A percentile compares a stretch with the other conserved stretches of the same genome.
Evolutionary conservation across 2,329 filamentous ascomycete genomes (phyloP).

Genomic region (Clarireedia hainanense): DNA sequence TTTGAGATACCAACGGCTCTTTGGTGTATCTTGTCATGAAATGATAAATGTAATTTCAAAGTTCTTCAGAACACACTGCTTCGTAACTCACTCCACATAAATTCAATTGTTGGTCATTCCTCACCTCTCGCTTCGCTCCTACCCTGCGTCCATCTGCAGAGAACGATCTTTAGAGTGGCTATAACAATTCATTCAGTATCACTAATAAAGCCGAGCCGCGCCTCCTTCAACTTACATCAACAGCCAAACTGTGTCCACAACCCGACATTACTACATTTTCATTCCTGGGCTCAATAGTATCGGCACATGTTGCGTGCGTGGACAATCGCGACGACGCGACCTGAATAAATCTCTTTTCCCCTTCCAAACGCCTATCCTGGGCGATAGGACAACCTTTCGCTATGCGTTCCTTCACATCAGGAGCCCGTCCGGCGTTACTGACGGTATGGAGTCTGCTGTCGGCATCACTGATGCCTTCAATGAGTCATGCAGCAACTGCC

Average conservation of each 20-base stretch:
- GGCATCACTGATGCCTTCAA: conserved; percentile 36
- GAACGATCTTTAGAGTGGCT: neutral
- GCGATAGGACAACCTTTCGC: conserved; percentile 13
- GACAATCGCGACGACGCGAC: conserved; percentile 11
- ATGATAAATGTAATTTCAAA: conserved; percentile 7
- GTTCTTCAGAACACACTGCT: neutral
- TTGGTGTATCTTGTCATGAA: neutral
- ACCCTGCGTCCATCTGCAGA: neutral
- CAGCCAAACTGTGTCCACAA: conserved; percentile 9
- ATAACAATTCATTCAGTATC: conserved; percentile 1
- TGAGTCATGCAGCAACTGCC: conserved; percentile 44
- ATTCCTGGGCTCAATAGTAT: neutral
- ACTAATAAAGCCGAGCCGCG: conserved; percentile 4
- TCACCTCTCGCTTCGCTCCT: neutral
- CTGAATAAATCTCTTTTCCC: conserved; percentile 5
- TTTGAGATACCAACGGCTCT: no score
- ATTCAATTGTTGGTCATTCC: neutral
- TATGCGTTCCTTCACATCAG: conserved; percentile 24
- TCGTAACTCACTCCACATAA: conserved; percentile 1
- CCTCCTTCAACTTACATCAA: neutral
- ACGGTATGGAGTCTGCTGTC: conserved; percentile 32
- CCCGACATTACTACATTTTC: neutral
- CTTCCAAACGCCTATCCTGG: conserved; percentile 4
- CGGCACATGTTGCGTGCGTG: conserved; percentile 1
- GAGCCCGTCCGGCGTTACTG: conserved; percentile 11